Evolutionary conservation across 352 stramenopile species (phyloP).

Genomic region (Albugo laibachii): DNA sequence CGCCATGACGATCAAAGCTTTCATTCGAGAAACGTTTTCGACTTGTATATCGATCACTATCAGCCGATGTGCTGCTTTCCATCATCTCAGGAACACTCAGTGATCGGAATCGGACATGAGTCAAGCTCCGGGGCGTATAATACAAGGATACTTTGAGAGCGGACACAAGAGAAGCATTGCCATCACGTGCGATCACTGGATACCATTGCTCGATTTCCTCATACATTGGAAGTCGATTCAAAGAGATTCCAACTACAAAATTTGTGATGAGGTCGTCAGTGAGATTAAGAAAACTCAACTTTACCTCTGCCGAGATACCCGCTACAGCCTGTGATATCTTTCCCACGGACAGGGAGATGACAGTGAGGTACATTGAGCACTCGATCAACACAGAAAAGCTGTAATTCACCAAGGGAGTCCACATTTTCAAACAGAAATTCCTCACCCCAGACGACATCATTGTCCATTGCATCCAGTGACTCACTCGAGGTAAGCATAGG

Average conservation of each 20-base stretch:
- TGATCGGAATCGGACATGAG: conserved; percentile 6
- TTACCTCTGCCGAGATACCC: conserved; percentile 66
- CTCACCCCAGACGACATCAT: conserved; percentile 7
- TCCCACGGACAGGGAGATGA: conserved; percentile 20
- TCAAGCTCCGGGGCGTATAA: conserved; percentile 11
- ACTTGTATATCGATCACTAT: not conserved
- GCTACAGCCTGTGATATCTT: conserved; percentile 16
- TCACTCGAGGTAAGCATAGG: too few relatives aligned
- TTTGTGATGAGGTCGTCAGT: not conserved
- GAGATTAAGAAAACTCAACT: not conserved
- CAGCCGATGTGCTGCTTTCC: not conserved
- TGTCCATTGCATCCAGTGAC: too few relatives aligned
- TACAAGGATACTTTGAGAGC: conserved; percentile 52
- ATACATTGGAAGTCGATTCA: conserved; percentile 38
- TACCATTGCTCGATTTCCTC: conserved; percentile 79
- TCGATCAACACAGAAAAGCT: conserved; percentile 49
- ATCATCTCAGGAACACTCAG: not conserved
- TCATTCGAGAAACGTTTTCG: not conserved
- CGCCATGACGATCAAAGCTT: not conserved
- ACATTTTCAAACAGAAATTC: conserved; percentile 58
- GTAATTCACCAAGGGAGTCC: conserved; percentile 32
- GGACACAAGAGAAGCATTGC: conserved; percentile 19
- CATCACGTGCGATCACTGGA: conserved; percentile 31
- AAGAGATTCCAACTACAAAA: conserved; percentile 25
- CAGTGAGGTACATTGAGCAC: conserved; percentile 23